Percentiles rank a stretch among this genome's conserved stretches.
phyloP scores from a whole-genome alignment of 1,139 yeast species.

The Hemisphaericaspora xylofermentans region DNA sequence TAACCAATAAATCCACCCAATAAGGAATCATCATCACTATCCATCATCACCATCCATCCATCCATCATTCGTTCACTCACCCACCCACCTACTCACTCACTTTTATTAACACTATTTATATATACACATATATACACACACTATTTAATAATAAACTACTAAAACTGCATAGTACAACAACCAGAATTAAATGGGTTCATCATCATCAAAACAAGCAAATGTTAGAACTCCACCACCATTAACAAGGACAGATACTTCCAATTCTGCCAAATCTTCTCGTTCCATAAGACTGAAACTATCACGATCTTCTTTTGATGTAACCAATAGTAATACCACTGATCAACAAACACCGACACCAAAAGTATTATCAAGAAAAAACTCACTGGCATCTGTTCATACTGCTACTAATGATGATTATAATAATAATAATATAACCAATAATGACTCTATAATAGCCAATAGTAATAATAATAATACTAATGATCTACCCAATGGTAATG shows the following conservation, averaged over 20 bases:
- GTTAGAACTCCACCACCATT: constrained; percentile 38
- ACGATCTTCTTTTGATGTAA: constrained; percentile 17
- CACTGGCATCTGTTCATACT: constrained; percentile 16
- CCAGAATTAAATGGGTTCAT: constrained; percentile 39
- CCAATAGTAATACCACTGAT: constrained; percentile 10
- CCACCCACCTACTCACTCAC: too few species aligned
- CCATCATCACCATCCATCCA: too few species aligned
- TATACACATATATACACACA: neutral
- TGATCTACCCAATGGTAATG: constrained; percentile 1
- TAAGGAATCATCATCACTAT: too few species aligned
- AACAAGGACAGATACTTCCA: constrained; percentile 54
- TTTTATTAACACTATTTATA: too few species aligned
- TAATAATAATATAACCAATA: constrained; percentile 14
- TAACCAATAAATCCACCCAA: too few species aligned
- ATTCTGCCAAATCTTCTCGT: constrained; percentile 49
- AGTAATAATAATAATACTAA: neutral
- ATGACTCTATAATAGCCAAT: neutral
- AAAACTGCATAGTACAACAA: neutral
- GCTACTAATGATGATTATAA: constrained; percentile 11
- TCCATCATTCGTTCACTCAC: too few species aligned
- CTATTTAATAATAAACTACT: neutral
- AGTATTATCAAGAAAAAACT: constrained; percentile 40
- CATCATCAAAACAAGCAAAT: constrained; percentile 34
- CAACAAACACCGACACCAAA: constrained; percentile 28
- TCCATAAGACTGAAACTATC: constrained; percentile 48